phyloP scores from a whole-genome alignment of 163 green algal species.

The Chlorella variabilis region DNA sequence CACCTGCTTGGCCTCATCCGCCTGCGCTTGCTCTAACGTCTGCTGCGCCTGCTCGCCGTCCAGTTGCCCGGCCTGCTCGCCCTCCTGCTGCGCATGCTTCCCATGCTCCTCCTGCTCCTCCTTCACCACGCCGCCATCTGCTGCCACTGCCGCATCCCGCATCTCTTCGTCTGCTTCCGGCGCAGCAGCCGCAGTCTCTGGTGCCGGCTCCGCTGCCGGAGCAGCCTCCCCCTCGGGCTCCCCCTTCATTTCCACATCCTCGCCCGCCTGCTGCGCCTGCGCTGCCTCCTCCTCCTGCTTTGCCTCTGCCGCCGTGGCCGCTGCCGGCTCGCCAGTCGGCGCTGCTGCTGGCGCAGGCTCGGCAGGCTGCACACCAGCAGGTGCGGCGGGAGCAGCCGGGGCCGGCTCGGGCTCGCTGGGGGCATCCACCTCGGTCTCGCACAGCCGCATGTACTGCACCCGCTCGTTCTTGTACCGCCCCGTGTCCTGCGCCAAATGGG shows the following conservation, averaged over 20 bases:
- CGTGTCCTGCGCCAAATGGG: conserved; percentile 6
- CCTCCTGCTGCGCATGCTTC: not conserved
- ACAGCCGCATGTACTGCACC: conserved; percentile 25
- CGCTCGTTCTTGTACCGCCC: conserved; percentile 23
- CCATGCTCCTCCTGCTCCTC: not conserved
- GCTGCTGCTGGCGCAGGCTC: not conserved
- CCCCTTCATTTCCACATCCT: not conserved
- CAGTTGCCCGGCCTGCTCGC: too few relatives aligned
- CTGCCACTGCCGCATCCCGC: not conserved
- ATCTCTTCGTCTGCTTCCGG: not conserved
- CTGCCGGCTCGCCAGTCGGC: not conserved
- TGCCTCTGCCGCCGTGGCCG: not conserved
- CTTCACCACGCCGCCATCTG: not conserved
- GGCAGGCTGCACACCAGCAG: too few relatives aligned
- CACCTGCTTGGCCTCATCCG: not conserved
- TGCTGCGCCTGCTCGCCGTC: too few relatives aligned
- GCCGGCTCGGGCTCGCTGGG: not conserved
- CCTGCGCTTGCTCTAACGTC: too few relatives aligned
- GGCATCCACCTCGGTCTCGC: conserved; percentile 7
- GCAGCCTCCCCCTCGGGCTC: too few relatives aligned
- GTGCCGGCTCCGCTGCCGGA: too few relatives aligned
- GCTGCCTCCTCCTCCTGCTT: not conserved
- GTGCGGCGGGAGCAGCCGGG: not conserved
- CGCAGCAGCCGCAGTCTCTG: too few relatives aligned
- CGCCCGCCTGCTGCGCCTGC: not conserved